Conservation (phyloP, 805 yeast species). For the Yarrowia sp. region DNA sequence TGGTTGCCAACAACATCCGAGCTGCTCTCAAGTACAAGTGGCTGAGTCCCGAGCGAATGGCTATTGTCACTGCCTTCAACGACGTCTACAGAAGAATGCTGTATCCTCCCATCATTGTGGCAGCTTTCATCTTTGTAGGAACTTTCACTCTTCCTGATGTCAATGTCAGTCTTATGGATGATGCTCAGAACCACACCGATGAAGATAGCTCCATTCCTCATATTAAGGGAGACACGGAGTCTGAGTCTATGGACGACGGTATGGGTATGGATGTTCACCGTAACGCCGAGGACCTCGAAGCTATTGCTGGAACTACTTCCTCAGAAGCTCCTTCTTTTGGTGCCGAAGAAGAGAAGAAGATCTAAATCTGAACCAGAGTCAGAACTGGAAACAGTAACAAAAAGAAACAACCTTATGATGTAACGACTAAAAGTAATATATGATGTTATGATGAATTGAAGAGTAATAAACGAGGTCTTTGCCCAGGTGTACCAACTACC, state of each 20-base stretch:
- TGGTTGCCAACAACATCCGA: conserved; percentile 13
- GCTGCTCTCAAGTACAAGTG: conserved; percentile 15
- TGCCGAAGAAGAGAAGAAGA: conserved; percentile 10
- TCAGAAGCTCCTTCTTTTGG: background rate
- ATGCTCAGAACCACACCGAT: conserved; percentile 2
- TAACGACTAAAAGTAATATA: conserved; percentile 4
- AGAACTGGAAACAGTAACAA: background rate
- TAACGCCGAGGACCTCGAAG: background rate
- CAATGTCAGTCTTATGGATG: conserved; percentile 6
- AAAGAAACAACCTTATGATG: conserved; percentile 3
- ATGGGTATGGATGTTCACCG: background rate
- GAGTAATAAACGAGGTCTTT: too few relatives aligned
- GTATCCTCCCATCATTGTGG: conserved; percentile 35
- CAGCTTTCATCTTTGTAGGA: conserved; percentile 30
- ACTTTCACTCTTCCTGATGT: conserved; percentile 20
- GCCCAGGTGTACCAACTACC: too few relatives aligned
- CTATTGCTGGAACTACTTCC: background rate
- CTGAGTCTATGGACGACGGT: conserved; percentile 3
- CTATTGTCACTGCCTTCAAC: conserved; percentile 35
- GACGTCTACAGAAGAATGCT: conserved; percentile 33
- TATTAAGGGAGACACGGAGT: background rate
- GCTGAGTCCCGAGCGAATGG: conserved; percentile 30
- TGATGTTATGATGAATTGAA: background rate
- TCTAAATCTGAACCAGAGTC: too few relatives aligned
- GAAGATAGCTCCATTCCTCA: background rate